A percentile compares a stretch with the other conserved stretches of the same genome.
phyloP scores from a whole-genome alignment of 345 rosid genomes.

The Cardamine resedifolia region DNA sequence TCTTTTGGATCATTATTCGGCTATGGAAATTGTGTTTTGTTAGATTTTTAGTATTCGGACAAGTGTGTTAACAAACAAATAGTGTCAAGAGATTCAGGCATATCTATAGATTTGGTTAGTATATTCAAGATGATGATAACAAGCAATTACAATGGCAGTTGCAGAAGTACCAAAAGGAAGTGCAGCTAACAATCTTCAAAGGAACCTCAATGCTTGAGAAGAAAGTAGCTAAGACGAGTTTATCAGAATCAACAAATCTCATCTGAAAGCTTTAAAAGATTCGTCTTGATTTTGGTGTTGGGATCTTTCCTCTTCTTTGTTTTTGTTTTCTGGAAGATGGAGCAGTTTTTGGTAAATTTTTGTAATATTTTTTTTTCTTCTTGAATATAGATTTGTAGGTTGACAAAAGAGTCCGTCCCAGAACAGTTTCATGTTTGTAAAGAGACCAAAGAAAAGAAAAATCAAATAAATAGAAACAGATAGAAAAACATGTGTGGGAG shows the following conservation, averaged over 20 bases:
- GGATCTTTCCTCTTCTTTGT: conserved; percentile 26
- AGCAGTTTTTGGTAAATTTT: not conserved
- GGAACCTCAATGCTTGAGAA: conserved; percentile 91
- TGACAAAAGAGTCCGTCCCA: not conserved
- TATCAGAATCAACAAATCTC: conserved; percentile 34
- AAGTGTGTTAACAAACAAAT: not conserved
- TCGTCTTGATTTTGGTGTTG: conserved; percentile 21
- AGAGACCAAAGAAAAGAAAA: conserved; percentile 19
- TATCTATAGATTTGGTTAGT: not conserved
- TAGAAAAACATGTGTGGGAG: not conserved
- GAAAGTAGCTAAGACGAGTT: conserved; percentile 44
- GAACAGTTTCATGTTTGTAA: conserved; percentile 35
- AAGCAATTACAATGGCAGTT: conserved; percentile 49
- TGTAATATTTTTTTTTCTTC: conserved; percentile 8
- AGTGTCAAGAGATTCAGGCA: not conserved
- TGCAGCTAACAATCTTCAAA: conserved; percentile 76
- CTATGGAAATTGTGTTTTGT: conserved; percentile 1
- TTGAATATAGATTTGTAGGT: conserved; percentile 30
- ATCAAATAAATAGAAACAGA: conserved; percentile 10
- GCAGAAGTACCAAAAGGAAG: conserved; percentile 58
- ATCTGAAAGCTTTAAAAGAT: conserved; percentile 13
- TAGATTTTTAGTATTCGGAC: not conserved
- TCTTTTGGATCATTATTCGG: not conserved
- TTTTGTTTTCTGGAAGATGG: conserved; percentile 13
- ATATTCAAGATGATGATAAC: too few species aligned